Evolutionary conservation across 805 yeast genomes (phyloP).

Genomic region (Naumovozyma baii): DNA sequence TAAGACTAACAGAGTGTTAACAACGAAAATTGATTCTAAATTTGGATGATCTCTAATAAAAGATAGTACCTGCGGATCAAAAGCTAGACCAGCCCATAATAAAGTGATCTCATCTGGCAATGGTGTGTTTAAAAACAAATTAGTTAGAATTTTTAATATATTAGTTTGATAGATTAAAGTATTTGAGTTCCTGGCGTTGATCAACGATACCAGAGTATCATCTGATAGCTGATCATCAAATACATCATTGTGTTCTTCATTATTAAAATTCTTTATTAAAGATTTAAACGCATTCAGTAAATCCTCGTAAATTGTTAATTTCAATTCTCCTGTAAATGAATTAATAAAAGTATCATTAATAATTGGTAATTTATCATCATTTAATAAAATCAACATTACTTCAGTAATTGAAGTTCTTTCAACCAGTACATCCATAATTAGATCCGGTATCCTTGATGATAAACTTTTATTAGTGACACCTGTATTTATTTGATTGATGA

Average conservation of each 20-base stretch:
- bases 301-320: conserved; percentile 16
- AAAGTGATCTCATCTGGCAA: conserved; percentile 28
- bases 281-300: conserved; percentile 11
- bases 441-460: conserved; percentile 22
- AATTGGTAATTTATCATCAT: conserved; percentile 16
- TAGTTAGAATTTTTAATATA: conserved; percentile 31
- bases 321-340: conserved; percentile 1
- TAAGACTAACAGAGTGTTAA: conserved; percentile 42
- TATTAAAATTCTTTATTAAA: background rate
- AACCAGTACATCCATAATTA: conserved; percentile 29
- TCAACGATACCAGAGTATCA: conserved; percentile 10
- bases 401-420: conserved; percentile 46
- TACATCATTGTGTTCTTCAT: background rate
- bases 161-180: conserved; percentile 31
- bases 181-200: conserved; percentile 13
- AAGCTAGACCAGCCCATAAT: conserved; percentile 45
- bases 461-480: conserved; percentile 27
- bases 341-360: conserved; percentile 15
- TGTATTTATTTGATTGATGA: conserved; percentile 32
- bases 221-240: background rate
- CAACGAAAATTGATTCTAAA: conserved; percentile 40
- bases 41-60: conserved; percentile 3
- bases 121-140: conserved; percentile 33
- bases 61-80: conserved; percentile 29
- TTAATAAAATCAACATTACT: conserved; percentile 29